Conservation (phyloP, 1,284 basidiomycete species). For the Apiotrichum mycotoxinovorans region DNA sequence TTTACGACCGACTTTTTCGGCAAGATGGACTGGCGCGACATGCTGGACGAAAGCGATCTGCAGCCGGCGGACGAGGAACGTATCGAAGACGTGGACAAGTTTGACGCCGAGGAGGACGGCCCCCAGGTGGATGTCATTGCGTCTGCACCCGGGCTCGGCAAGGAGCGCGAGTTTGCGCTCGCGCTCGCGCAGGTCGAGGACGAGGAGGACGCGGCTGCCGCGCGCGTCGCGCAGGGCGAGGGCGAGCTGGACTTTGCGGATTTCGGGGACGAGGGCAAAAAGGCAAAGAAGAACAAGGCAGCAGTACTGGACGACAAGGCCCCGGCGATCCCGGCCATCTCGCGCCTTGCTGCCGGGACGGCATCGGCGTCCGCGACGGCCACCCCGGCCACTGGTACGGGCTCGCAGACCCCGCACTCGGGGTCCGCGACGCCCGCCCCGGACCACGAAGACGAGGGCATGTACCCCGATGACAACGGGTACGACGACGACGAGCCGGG, state of each 20-base stretch:
- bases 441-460: conserved; percentile 25
- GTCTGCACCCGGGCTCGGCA: conserved; percentile 31
- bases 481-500: conserved; percentile 53
- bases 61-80: conserved; percentile 50
- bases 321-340: not conserved
- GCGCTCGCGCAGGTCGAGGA: conserved; percentile 86
- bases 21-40: conserved; percentile 73
- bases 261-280: conserved; percentile 57
- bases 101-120: conserved; percentile 27
- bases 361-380: not conserved
- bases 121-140: conserved; percentile 26
- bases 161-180: conserved; percentile 56
- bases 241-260: conserved; percentile 76
- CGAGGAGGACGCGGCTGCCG: conserved; percentile 76
- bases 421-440: conserved; percentile 27
- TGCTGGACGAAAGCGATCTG: conserved; percentile 57
- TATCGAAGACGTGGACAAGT: conserved; percentile 30
- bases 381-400: not conserved
- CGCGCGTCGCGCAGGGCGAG: conserved; percentile 71
- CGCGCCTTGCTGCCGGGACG: conserved; percentile 4
- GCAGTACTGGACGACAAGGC: not conserved
- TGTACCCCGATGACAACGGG: not conserved
- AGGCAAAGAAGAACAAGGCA: conserved; percentile 1
- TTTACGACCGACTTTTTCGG: conserved; percentile 63
- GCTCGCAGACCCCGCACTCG: conserved; percentile 38